Evolutionary conservation across 2,329 filamentous ascomycete species (phyloP), one percentile per base, ranked within the genome.

Genomic region (Chrysoporthe deuterocubensis): DNA sequence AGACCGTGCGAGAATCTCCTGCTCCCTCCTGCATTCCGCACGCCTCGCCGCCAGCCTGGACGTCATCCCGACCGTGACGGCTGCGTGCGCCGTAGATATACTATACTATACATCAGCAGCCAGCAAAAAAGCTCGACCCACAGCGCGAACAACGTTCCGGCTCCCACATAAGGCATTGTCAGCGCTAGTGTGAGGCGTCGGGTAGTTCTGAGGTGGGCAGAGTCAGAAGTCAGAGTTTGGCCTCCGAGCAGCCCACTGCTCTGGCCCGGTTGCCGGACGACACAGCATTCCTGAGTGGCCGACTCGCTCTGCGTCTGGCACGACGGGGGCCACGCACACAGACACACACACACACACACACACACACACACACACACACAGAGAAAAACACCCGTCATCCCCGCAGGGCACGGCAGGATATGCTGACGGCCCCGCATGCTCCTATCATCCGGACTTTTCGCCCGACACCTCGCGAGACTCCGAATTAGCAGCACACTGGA

Each of bases 121-220:
- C 26, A 21, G 14, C 60, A 42, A 11, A 18, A 54, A 26, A 54
- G 14, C 43, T 50, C 59, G 26, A 32, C 59, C 21, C 34, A 7
- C 46, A 43, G 9, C 37, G 11, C 48, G 2, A 26, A 26, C 46
- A 52, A 18, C 61, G 40, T 42, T 3, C 14, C 16, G 34, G 32
- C 61, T 18, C 8, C 40, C 46, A 40, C 37, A 34, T 48, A 56
- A 42, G 26, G 34, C 34, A 32, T 40, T 42, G 54, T 65, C 63
- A 65, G 63, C 52, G n/a, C 63, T 58, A 65, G 42, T 32, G 34
- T 16, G 32, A 58, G 42, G 40, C 50, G 16, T 65, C 63, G 54
- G 63, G 26, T 26, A 65, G 26, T 65, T 65, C 34, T 58, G 16
- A 50, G 61, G 34, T 48, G 42, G 46, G 52, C 34, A n/a, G 34